A percentile compares a stretch with the other conserved stretches of the same genome.
Conservation (phyloP, 2,329 filamentous ascomycete genomes). For the Colletotrichum melonis region DNA sequence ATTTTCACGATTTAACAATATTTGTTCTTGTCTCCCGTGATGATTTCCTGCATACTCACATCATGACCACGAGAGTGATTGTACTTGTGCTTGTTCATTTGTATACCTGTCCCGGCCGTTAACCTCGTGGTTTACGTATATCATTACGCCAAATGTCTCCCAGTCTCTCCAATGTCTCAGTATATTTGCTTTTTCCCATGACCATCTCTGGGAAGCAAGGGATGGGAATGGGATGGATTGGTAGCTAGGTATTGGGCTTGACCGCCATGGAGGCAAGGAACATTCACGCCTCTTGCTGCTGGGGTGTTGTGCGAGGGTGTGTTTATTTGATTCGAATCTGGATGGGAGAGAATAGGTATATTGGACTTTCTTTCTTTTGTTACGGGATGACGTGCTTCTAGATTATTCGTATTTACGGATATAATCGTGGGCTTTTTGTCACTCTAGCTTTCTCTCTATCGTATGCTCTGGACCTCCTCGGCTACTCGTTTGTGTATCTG, state of each 20-base stretch:
- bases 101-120: slow-evolving; percentile 7
- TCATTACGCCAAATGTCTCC: slow-evolving; percentile 14
- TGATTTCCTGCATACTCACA: too few relatives aligned
- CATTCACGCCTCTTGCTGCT: not conserved
- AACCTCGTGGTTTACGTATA: slow-evolving; percentile 19
- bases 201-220: not conserved
- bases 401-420: not conserved
- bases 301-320: not conserved
- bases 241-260: not conserved
- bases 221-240: not conserved
- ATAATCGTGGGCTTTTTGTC: not conserved
- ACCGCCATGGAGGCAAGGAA: slow-evolving; percentile 27
- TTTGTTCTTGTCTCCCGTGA: not conserved
- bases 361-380: too few relatives aligned
- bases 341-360: too few relatives aligned
- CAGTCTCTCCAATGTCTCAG: slow-evolving; percentile 10
- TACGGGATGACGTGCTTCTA: not conserved
- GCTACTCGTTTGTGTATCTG: not conserved
- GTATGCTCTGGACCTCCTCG: too few relatives aligned
- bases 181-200: not conserved
- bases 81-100: not conserved
- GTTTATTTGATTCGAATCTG: not conserved
- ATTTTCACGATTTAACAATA: not conserved
- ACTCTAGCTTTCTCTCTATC: not conserved
- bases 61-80: not conserved